Conservation (phyloP, 768 basidiomycete genomes). For the Rhizopogon vesiculosus region DNA sequence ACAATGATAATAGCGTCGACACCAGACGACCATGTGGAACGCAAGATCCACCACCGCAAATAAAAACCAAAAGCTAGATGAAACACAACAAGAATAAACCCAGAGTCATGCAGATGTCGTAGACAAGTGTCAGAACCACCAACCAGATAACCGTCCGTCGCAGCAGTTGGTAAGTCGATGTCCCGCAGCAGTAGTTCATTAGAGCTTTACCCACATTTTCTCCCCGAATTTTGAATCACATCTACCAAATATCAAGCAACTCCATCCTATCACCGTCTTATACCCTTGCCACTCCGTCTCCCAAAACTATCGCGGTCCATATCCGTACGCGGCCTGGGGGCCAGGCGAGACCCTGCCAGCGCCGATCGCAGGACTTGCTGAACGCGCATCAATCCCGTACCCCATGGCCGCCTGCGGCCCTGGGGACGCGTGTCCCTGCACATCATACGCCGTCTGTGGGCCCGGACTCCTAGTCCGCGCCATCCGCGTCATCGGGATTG, state of each 20-base stretch:
- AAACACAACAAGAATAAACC: constrained; percentile 10
- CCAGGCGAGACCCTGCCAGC: constrained; percentile 39
- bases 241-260: constrained; percentile 4
- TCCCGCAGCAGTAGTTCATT: constrained; percentile 11
- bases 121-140: constrained; percentile 13
- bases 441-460: constrained; percentile 36
- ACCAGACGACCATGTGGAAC: constrained; percentile 5
- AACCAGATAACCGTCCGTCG: constrained; percentile 15
- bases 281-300: neutral
- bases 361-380: constrained; percentile 23
- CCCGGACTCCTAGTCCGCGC: constrained; percentile 34
- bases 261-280: neutral
- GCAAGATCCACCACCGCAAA: constrained; percentile 11
- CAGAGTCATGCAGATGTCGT: constrained; percentile 7
- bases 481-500: constrained; percentile 76
- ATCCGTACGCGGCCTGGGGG: constrained; percentile 42
- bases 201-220: constrained; percentile 8
- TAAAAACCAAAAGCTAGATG: constrained; percentile 15
- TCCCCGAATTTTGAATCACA: constrained; percentile 6
- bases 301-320: constrained; percentile 23
- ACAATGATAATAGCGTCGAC: constrained; percentile 9
- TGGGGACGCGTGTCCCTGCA: constrained; percentile 32
- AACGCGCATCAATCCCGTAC: constrained; percentile 28
- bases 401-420: constrained; percentile 36
- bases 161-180: constrained; percentile 5